Percentiles rank a stretch among this genome's conserved stretches.
Conservation (phyloP, 2,329 filamentous ascomycete genomes). For the Chalaropsis thielavioides region DNA sequence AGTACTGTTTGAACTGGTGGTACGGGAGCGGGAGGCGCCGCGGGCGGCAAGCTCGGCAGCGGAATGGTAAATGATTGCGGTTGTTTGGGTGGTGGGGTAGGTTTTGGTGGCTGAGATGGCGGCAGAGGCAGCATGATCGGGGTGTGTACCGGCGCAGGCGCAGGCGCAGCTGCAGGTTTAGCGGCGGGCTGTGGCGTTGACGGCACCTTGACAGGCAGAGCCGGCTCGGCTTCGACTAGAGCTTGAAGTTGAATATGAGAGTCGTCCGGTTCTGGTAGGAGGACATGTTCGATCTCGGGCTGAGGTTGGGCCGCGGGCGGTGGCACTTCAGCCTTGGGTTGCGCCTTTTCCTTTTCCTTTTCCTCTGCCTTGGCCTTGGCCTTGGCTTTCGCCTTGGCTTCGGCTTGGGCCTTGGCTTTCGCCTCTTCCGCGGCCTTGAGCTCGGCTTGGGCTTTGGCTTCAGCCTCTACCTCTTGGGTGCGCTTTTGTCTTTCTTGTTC, state of each 20-base stretch:
- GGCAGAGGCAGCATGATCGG: not conserved
- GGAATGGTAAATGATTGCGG: constrained; percentile 14
- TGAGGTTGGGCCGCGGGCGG: not conserved
- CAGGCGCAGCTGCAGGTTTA: not conserved
- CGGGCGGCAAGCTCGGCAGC: constrained; percentile 7
- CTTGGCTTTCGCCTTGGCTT: constrained; percentile 2
- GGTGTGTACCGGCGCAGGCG: not conserved
- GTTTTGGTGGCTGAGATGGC: constrained; percentile 3
- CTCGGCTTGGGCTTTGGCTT: not conserved
- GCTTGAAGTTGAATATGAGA: constrained; percentile 10
- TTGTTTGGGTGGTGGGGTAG: constrained; percentile 1
- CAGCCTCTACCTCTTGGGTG: constrained; percentile 2
- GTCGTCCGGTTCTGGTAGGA: constrained; percentile 13
- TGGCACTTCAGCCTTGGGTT: not conserved
- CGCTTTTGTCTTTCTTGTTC: constrained; percentile 27
- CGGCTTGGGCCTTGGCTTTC: not conserved
- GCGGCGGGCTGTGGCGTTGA: not conserved
- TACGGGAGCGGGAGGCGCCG: not conserved
- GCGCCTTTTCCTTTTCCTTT: not conserved
- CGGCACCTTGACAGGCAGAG: not conserved
- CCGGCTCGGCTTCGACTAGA: constrained; percentile 12
- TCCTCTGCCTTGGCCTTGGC: no score
- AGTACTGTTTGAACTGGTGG: not conserved
- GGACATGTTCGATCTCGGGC: not conserved
- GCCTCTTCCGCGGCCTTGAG: not conserved